phyloP scores from a whole-genome alignment of 106 monocot species.

The Allium fistulosum region DNA sequence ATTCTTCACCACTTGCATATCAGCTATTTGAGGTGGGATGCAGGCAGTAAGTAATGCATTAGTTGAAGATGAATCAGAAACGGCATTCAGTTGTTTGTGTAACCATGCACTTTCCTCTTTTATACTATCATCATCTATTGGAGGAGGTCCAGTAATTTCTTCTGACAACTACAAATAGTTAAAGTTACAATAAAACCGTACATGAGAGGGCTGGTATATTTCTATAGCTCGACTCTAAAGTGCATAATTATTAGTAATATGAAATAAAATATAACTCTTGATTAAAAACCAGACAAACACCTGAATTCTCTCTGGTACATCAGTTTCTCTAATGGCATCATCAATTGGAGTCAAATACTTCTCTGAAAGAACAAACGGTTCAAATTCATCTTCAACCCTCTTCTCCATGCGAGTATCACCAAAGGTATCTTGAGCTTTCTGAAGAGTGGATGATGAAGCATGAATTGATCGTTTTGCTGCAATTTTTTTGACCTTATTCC shows the following conservation, averaged over 20 bases:
- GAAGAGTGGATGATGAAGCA: constrained; percentile 78
- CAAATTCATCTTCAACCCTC: constrained; percentile 92
- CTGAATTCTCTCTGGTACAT: constrained; percentile 92
- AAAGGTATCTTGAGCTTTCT: constrained; percentile 93
- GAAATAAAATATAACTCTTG: no score
- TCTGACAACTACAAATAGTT: constrained; percentile 52
- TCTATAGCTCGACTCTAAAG: no score
- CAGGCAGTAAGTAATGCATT: background rate
- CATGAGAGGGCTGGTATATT: no score
- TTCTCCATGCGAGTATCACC: constrained; percentile 60
- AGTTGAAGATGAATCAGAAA: background rate
- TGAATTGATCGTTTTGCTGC: constrained; percentile 63
- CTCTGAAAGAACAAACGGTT: constrained; percentile 80
- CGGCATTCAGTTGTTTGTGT: constrained; percentile 34
- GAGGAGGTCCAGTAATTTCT: constrained; percentile 72
- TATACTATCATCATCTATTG: constrained; percentile 70
- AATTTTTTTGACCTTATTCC: constrained; percentile 65
- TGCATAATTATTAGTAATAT: no score
- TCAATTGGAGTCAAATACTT: constrained; percentile 92
- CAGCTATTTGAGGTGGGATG: background rate
- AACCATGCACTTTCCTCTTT: constrained; percentile 89
- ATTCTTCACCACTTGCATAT: background rate
- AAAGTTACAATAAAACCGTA: no score
- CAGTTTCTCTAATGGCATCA: constrained; percentile 74
- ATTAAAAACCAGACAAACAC: constrained; percentile 12